Conservation (phyloP, 768 basidiomycete species). For the Kwoniella dendrophila region DNA sequence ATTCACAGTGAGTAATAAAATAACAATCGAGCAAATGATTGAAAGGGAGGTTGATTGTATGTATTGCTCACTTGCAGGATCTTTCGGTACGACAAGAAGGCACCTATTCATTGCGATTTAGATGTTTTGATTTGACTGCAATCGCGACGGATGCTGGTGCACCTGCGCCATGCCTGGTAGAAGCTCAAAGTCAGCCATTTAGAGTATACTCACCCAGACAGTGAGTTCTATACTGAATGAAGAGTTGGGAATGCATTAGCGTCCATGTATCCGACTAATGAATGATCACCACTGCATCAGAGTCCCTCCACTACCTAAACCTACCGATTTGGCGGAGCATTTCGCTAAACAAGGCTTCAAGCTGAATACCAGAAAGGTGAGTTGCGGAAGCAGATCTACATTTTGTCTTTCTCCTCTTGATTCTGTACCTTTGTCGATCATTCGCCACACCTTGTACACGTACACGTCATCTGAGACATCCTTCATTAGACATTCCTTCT, state of each 20-base stretch:
- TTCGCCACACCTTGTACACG: too few species aligned
- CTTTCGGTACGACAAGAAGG: conserved; percentile 45
- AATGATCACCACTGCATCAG: conserved; percentile 15
- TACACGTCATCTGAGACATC: not conserved
- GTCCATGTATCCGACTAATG: too few species aligned
- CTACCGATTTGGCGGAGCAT: conserved; percentile 46
- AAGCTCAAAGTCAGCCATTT: conserved; percentile 36
- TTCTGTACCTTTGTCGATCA: not conserved
- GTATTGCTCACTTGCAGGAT: conserved; percentile 27
- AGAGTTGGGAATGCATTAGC: too few species aligned
- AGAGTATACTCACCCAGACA: conserved; percentile 45
- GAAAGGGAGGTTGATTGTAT: not conserved
- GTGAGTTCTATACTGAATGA: too few species aligned
- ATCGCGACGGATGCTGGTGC: conserved; percentile 3
- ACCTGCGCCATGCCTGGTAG: conserved; percentile 25
- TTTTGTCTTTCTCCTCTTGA: not conserved
- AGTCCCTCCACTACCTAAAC: conserved; percentile 47
- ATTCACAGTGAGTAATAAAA: conserved; percentile 39
- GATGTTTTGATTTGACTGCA: conserved; percentile 44
- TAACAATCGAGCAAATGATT: not conserved
- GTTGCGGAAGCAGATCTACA: conserved; percentile 1
- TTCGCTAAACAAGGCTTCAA: conserved; percentile 49
- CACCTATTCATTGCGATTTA: conserved; percentile 39
- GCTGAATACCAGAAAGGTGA: conserved; percentile 48
- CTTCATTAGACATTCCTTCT: not conserved